phyloP scores from a whole-genome alignment of 1,139 yeast species.

The Taphrina confusa region DNA sequence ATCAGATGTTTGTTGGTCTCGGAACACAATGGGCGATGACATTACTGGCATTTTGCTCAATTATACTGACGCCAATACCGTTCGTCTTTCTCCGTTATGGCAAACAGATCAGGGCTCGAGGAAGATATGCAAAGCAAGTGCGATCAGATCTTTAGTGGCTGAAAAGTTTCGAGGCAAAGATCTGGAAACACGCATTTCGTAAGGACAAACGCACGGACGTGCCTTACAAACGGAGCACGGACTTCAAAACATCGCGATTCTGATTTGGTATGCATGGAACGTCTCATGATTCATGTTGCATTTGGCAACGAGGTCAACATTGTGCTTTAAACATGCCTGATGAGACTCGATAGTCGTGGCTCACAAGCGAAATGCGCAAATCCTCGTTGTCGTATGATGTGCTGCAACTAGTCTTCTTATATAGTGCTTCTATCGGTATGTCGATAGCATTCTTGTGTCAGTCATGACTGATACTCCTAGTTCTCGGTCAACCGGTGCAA shows the following conservation, averaged over 20 bases:
- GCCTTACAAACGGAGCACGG: too few relatives aligned
- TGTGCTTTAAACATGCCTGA: too few relatives aligned
- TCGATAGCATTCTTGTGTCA: too few relatives aligned
- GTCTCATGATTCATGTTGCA: background rate
- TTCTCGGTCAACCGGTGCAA: too few relatives aligned
- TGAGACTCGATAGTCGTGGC: too few relatives aligned
- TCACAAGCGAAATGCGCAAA: too few relatives aligned
- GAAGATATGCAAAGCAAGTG: constrained; percentile 4
- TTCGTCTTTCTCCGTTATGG: constrained; percentile 67
- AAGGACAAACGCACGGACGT: too few relatives aligned
- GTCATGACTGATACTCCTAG: too few relatives aligned
- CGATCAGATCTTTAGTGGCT: background rate
- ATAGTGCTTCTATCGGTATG: too few relatives aligned
- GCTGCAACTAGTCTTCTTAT: too few relatives aligned
- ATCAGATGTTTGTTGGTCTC: constrained; percentile 68
- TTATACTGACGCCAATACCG: constrained; percentile 78
- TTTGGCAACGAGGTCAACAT: too few relatives aligned
- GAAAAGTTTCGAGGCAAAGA: background rate
- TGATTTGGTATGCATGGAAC: background rate
- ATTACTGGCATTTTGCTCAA: constrained; percentile 76
- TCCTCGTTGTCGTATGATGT: too few relatives aligned
- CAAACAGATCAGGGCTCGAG: constrained; percentile 54
- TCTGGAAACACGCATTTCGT: background rate
- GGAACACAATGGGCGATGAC: constrained; percentile 84
- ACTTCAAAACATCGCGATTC: background rate